Evolutionary conservation across 2,329 filamentous ascomycete genomes (phyloP).

Genomic region (Blastomyces percursus): DNA sequence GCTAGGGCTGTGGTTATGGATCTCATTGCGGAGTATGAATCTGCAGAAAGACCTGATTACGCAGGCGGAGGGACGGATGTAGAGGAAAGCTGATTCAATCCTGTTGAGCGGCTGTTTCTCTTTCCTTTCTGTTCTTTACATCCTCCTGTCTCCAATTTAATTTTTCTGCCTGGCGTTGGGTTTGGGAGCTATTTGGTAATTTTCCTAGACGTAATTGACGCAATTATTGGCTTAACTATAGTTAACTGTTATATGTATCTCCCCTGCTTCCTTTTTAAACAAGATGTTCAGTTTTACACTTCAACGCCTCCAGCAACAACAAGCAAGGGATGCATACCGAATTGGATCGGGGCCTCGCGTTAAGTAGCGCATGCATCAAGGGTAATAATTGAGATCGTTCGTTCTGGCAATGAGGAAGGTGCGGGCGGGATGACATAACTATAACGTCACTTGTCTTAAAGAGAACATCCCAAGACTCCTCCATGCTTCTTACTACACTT

Average conservation of each 20-base stretch:
- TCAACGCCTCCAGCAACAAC: conserved; percentile 18
- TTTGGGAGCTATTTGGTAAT: background rate
- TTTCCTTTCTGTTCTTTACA: background rate
- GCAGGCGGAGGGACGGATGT: conserved; percentile 43
- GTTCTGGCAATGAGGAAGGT: too few relatives aligned
- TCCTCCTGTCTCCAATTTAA: background rate
- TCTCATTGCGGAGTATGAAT: conserved; percentile 88
- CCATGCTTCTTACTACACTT: background rate
- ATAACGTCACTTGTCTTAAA: background rate
- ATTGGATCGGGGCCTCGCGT: conserved; percentile 19
- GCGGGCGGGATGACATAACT: background rate
- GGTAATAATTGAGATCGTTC: too few relatives aligned
- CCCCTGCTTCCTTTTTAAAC: background rate
- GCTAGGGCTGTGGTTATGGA: conserved; percentile 84
- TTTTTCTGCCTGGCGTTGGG: background rate
- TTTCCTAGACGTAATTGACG: background rate
- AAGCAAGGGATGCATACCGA: conserved; percentile 21
- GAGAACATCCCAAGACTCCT: background rate
- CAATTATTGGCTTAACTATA: background rate
- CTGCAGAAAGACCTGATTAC: conserved; percentile 83
- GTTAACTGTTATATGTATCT: background rate
- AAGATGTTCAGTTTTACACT: conserved; percentile 17
- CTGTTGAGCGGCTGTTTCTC: background rate
- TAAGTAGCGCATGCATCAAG: background rate
- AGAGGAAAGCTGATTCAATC: conserved; percentile 7